These are phyloP conservation scores for Lyophyllum semitale DNA, from an alignment of 768 basidiomycete species.

Conservation along the genomic window DNA sequence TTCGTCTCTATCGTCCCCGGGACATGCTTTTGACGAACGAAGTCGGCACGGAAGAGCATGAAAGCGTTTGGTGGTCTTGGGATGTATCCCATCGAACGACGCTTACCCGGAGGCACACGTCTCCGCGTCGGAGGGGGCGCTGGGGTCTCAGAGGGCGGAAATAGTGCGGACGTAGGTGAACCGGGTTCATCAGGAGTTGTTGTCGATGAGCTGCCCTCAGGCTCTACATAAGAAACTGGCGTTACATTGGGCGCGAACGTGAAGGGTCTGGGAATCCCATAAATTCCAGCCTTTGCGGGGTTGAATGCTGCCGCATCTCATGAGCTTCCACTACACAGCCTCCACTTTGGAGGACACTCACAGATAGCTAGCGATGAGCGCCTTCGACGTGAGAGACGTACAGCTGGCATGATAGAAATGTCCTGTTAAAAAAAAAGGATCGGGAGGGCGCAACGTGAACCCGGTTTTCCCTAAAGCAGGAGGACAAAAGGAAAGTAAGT, in stretches of 20 bases:
- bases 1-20: slow-evolving; percentile 63
- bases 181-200: slow-evolving; percentile 32
- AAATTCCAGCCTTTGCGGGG: slow-evolving; percentile 55
- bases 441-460: not conserved
- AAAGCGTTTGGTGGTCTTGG: slow-evolving; percentile 85
- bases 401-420: slow-evolving; percentile 15
- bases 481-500: slow-evolving; percentile 18
- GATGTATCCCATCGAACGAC: slow-evolving; percentile 63
- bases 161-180: slow-evolving; percentile 42
- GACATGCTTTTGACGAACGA: slow-evolving; percentile 79
- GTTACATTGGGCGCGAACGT: slow-evolving; percentile 52
- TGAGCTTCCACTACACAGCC: not conserved
- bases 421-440: slow-evolving; percentile 1
- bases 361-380: slow-evolving; percentile 17
- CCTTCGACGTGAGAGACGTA: slow-evolving; percentile 18
- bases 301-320: slow-evolving; percentile 22
- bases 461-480: slow-evolving; percentile 17
- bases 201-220: slow-evolving; percentile 28
- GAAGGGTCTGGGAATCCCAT: slow-evolving; percentile 52
- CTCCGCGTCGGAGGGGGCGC: slow-evolving; percentile 41
- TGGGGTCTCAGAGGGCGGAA: slow-evolving; percentile 52
- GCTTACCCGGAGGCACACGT: slow-evolving; percentile 61
- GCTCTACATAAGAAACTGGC: slow-evolving; percentile 25
- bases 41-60: slow-evolving; percentile 84
- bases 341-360: not conserved